Base-by-base conservation (phyloP, 345 rosid species). In the Clarkia xantiana region DNA sequence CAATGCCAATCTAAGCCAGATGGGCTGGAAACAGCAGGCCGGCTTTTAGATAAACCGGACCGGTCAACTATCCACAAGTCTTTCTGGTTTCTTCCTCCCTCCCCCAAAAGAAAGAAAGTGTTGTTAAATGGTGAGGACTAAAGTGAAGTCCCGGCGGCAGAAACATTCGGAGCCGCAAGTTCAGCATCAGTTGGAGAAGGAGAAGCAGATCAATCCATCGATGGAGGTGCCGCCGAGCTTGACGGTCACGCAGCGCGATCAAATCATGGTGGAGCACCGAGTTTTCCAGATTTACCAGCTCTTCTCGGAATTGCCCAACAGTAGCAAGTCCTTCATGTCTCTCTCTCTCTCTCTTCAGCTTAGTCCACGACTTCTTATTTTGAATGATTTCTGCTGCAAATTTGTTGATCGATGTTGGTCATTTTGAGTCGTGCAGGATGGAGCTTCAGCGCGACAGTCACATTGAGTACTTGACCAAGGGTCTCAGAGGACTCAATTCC, bases 391-490 rank as follows among this genome's bases (percentile, higher is more conserved):
- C 51, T 49, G 56, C 42, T 29, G 8, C 12, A 6, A 6, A 0
- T 54, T 12, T 42, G 0, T 29, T 47, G 42, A 22, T 41, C 2
- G 17, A 3, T 40, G 10, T 16, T 11, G 11, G 13, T 11, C 18
- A n/a, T 54, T 14, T 45, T 38, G 49, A 9, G 46, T 57, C 49
- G 38, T 40, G 18, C 39, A 90, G 95, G 80, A 9, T 77, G 71
- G 88, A 82, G 86, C 69, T 86, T 69, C 82, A 80, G 44, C 82
- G 88, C 18, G 84, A 82, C 2, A 76, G 72, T 65, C 95, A 90
- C 41, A n/a, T 80, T 11, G 82, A 79, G 60, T 90, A 79, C 70
- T 52, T 90, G 14, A 73, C 72, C 49, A 57, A 57, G 41, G 97
- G 94, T 16, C 80, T 90, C 54, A 53, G 45, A 58, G 65, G 71